A percentile compares a stretch with the other conserved stretches of the same genome.
These are phyloP conservation scores for Hericium alpestre DNA, from an alignment of 768 basidiomycete genomes.

Conservation along the genomic window DNA sequence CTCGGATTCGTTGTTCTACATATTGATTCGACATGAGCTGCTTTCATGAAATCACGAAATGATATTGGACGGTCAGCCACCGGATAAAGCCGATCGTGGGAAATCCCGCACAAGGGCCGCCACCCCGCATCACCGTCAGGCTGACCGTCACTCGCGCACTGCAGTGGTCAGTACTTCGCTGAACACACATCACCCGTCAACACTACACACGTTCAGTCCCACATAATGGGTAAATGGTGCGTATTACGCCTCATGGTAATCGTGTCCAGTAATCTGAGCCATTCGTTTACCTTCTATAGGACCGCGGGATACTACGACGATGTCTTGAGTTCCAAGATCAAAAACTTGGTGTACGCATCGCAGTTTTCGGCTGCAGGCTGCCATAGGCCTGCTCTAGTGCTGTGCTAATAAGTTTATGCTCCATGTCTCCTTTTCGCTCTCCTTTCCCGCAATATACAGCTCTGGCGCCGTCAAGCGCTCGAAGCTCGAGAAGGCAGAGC, in stretches of 20 bases:
- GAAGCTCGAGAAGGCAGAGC: constrained; percentile 52
- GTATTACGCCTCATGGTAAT: constrained; percentile 13
- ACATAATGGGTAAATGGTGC: constrained; percentile 63
- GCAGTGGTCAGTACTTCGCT: background rate
- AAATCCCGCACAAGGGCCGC: no score
- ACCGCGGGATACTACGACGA: constrained; percentile 64
- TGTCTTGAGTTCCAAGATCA: constrained; percentile 65
- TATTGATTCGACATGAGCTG: no score
- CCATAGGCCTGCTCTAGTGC: background rate
- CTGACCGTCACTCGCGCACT: background rate
- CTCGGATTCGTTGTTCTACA: no score
- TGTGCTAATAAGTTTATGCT: constrained; percentile 4
- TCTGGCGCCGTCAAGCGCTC: constrained; percentile 64
- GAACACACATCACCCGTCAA: background rate
- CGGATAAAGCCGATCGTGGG: no score
- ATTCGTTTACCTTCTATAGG: constrained; percentile 29
- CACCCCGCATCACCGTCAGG: no score
- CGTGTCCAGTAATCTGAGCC: background rate
- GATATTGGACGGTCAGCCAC: no score
- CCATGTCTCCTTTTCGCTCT: background rate
- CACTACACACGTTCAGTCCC: background rate
- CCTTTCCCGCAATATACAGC: constrained; percentile 24
- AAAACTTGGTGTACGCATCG: constrained; percentile 58
- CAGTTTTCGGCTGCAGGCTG: constrained; percentile 3
- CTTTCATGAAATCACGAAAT: no score